phyloP scores from a whole-genome alignment of 2,329 filamentous ascomycete genomes.

The Alternaria postmessia region DNA sequence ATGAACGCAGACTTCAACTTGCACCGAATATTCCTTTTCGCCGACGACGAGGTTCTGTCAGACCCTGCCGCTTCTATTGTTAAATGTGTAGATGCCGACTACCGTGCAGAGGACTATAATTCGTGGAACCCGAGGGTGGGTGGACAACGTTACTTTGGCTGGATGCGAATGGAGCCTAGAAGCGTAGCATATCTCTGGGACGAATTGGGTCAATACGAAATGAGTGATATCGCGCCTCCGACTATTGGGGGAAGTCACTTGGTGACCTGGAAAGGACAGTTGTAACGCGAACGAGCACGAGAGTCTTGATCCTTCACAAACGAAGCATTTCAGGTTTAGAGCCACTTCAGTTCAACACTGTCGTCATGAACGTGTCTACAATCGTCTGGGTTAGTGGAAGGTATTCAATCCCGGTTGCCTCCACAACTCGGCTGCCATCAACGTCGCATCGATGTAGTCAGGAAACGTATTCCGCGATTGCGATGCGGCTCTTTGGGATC shows the following conservation, averaged over 20 bases:
- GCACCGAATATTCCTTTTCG: conserved; percentile 16
- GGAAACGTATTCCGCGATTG: no score
- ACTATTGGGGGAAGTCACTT: conserved; percentile 14
- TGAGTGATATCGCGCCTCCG: conserved; percentile 8
- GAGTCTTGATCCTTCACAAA: no score
- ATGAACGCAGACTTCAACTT: conserved; percentile 14
- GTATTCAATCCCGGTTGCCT: no score
- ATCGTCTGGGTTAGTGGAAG: no score
- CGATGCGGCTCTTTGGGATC: no score
- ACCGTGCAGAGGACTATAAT: conserved; percentile 13
- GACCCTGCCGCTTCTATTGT: conserved; percentile 7
- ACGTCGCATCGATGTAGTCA: no score
- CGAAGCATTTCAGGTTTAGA: no score
- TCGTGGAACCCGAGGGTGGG: conserved; percentile 8
- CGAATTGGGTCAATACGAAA: neutral
- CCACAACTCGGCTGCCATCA: no score
- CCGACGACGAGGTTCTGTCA: conserved; percentile 18
- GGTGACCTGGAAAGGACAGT: conserved; percentile 1
- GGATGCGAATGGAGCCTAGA: conserved; percentile 13
- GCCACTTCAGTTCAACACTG: no score
- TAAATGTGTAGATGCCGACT: conserved; percentile 19
- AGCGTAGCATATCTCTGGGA: conserved; percentile 10
- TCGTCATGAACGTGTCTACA: no score
- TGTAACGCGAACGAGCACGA: neutral
- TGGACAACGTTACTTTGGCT: conserved; percentile 18